Evolutionary conservation across 2,329 filamentous ascomycete species (phyloP), one percentile per base, ranked within the genome.

Genomic region (Pyrenophora seminiperda): DNA sequence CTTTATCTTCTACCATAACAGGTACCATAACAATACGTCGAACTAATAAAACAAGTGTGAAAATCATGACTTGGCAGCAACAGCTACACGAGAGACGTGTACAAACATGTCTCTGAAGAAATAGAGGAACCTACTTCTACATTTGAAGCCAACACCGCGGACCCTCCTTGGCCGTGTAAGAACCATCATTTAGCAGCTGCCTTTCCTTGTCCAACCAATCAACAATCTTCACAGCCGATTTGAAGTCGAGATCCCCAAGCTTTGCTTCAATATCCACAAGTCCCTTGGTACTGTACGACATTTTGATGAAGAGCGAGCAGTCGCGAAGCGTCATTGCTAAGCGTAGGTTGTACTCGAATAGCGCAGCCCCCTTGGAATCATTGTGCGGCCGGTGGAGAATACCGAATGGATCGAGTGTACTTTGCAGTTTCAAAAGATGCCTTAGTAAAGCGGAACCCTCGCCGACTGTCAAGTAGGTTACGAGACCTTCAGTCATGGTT

Each of bases 291-390:
- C 46, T 30, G 24, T 59, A 65, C 0, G 54, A 48, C 7, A 70
- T 59, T 11, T 62, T 61, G 24, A 79, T 58, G 52, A 77, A 79
- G 5, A 79, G 57, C 3, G 77, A 76, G 51, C 76, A 79, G 48
- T 80, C 77, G 27, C 77, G 65, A 10, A 79, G 55, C 2, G 77
- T 79, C 77, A 79, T 79, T 7, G 77, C 77, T 13, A 67, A 53
- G 41, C 54, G 70, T 29, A 68, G 49, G 22, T 65, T 57, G 41
- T 54, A 36, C 30, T 61, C 48, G 33, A 61, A 54, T 4, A 52
- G 14, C n/a, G 33, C 37, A 1, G 39, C 24, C 3, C 24, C 24
- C 24, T 27, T 11, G 24, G 13, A 19, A 1, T 31, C 27, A 19
- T 10, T 27, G 4, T 29, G 31, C 31, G 32, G 34, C 24, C 50